Conservation (phyloP, 257 asterid genomes). For the Nicotiana undulata region DNA sequence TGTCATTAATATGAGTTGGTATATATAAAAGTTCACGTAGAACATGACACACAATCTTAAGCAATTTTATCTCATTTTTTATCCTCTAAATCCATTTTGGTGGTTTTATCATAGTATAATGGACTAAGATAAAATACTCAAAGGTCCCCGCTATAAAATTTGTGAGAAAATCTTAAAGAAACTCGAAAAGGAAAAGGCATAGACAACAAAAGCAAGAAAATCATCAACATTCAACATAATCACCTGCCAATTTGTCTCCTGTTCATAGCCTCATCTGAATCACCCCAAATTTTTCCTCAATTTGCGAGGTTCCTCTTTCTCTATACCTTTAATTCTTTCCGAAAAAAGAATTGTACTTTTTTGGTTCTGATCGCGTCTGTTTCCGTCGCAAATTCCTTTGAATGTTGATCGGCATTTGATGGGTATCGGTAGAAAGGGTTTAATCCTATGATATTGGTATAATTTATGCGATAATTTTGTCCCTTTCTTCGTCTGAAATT, state of each 20-base stretch:
- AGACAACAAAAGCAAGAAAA: slow-evolving; percentile 1
- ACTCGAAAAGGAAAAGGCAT: not conserved
- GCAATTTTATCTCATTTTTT: not conserved
- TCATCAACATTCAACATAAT: slow-evolving; percentile 7
- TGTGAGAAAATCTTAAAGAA: not conserved
- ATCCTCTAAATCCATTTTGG: not conserved
- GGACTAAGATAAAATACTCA: not conserved
- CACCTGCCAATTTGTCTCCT: not conserved
- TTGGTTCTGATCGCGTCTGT: not conserved
- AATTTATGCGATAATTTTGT: not conserved
- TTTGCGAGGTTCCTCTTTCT: not conserved
- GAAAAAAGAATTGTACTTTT: not conserved
- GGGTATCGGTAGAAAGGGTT: not conserved
- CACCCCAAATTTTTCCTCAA: not conserved
- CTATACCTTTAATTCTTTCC: not conserved
- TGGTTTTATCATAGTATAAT: not conserved
- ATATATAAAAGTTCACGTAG: not conserved
- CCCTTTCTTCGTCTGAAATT: not conserved
- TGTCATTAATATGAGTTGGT: not conserved
- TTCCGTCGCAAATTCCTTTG: not conserved
- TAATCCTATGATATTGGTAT: not conserved
- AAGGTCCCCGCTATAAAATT: not conserved
- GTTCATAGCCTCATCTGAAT: too few relatives aligned
- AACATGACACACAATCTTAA: not conserved
- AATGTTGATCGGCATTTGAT: not conserved